phyloP scores from a whole-genome alignment of 2,329 filamentous ascomycete species.

The Helotiales sp. region DNA sequence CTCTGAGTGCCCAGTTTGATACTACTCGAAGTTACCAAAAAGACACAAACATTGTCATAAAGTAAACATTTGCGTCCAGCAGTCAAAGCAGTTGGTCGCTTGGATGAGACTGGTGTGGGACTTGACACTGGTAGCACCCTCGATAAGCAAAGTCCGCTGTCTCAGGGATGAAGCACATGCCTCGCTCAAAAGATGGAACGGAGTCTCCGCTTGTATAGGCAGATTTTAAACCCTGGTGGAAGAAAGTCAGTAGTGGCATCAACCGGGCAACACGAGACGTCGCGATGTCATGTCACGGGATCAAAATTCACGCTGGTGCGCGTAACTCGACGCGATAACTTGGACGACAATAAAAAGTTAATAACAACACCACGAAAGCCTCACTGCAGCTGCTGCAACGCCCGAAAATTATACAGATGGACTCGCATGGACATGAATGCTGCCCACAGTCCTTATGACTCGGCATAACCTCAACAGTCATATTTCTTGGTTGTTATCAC shows the following conservation, averaged over 20 bases:
- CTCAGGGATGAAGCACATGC: neutral
- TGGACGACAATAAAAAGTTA: neutral
- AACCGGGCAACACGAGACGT: neutral
- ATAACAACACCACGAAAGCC: conserved; percentile 16
- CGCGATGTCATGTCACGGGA: neutral
- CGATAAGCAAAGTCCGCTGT: neutral
- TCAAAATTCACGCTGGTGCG: neutral
- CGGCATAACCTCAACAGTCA: conserved; percentile 43
- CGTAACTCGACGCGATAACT: conserved; percentile 17
- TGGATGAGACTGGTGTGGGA: neutral
- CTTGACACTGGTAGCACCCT: neutral
- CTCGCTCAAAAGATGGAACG: neutral
- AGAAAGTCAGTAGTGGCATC: neutral
- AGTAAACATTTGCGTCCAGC: neutral
- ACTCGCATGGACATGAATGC: conserved; percentile 24
- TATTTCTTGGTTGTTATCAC: conserved; percentile 43
- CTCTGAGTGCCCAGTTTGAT: no score
- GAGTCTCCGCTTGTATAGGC: neutral
- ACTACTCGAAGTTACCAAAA: no score
- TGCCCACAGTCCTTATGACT: conserved; percentile 42
- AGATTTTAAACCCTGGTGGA: neutral
- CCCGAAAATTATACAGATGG: conserved; percentile 36
- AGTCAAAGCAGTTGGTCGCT: neutral
- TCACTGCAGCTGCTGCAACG: conserved; percentile 3
- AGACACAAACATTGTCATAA: neutral